Percentiles rank a stretch among this genome's conserved stretches.
Conservation (phyloP, 345 rosid species). For the Bruguiera sexangula region DNA sequence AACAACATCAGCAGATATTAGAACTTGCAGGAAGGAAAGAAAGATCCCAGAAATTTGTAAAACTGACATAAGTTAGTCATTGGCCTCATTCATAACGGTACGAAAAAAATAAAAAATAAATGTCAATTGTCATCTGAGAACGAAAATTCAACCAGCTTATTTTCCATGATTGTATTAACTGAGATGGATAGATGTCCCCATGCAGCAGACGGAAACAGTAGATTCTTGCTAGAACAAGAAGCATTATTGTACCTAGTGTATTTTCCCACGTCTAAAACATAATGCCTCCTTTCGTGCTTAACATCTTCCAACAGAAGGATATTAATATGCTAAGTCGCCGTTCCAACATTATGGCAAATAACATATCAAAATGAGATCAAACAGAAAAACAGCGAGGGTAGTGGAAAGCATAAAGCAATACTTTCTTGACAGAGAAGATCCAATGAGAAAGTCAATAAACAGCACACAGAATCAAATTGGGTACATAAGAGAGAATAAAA, state of each 20-base stretch:
- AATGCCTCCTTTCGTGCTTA: not conserved
- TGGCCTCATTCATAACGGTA: too few relatives aligned
- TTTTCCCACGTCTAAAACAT: not conserved
- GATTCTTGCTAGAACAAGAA: not conserved
- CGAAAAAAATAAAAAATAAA: too few relatives aligned
- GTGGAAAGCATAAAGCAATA: not conserved
- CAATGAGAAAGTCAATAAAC: conserved; percentile 30
- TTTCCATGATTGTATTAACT: too few relatives aligned
- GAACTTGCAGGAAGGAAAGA: too few relatives aligned
- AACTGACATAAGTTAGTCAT: too few relatives aligned
- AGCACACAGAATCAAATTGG: conserved; percentile 28
- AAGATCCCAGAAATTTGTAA: too few relatives aligned
- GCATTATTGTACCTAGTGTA: not conserved
- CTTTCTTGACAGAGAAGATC: conserved; percentile 26
- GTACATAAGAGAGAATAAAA: conserved; percentile 18
- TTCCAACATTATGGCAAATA: too few relatives aligned
- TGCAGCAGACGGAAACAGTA: not conserved
- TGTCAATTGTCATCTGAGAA: not conserved
- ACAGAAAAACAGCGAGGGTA: too few relatives aligned
- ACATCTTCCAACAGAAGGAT: too few relatives aligned
- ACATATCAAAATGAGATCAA: too few relatives aligned
- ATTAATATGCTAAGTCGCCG: too few relatives aligned
- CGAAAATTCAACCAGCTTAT: not conserved
- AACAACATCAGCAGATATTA: too few relatives aligned
- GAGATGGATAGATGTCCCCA: not conserved